Conservation (phyloP, 441 rosid genomes). For the Bocquillonia castaneifolia region DNA sequence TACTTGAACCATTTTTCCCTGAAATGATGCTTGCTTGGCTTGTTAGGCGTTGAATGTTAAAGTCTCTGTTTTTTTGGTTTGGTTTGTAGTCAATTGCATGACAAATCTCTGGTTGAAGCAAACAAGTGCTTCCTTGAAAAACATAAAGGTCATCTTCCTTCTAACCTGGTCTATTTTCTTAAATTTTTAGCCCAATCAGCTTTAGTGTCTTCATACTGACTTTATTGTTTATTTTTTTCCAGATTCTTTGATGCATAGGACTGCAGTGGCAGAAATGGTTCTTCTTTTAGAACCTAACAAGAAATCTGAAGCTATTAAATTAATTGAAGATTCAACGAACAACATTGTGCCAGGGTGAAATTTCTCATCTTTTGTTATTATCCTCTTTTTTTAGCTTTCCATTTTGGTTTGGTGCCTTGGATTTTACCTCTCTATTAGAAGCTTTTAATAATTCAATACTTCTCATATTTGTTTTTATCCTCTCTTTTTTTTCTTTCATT, state of each 20-base stretch:
- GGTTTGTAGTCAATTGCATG: slow-evolving; percentile 71
- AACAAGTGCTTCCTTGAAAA: slow-evolving; percentile 64
- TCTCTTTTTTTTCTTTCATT: neutral
- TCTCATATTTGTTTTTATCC: too few relatives aligned
- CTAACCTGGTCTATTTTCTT: slow-evolving; percentile 5
- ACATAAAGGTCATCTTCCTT: slow-evolving; percentile 58
- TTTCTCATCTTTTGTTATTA: slow-evolving; percentile 14
- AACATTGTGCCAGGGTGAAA: slow-evolving; percentile 46
- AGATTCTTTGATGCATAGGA: slow-evolving; percentile 98
- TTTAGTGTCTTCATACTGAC: slow-evolving; percentile 3
- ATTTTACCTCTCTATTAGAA: slow-evolving; percentile 10
- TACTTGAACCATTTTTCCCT: neutral
- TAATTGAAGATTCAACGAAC: slow-evolving; percentile 80
- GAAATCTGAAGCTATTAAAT: slow-evolving; percentile 68
- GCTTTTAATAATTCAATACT: too few relatives aligned
- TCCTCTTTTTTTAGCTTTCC: too few relatives aligned
- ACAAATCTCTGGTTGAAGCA: slow-evolving; percentile 69
- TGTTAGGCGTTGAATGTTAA: neutral
- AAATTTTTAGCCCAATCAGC: neutral
- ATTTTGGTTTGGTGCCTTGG: too few relatives aligned
- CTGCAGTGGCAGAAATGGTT: slow-evolving; percentile 91
- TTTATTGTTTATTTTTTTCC: slow-evolving; percentile 21
- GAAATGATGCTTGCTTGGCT: neutral
- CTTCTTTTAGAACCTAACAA: slow-evolving; percentile 61
- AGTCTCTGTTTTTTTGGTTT: neutral